Conservation (phyloP, 2,329 filamentous ascomycete species). For the Claviceps digitariae region DNA sequence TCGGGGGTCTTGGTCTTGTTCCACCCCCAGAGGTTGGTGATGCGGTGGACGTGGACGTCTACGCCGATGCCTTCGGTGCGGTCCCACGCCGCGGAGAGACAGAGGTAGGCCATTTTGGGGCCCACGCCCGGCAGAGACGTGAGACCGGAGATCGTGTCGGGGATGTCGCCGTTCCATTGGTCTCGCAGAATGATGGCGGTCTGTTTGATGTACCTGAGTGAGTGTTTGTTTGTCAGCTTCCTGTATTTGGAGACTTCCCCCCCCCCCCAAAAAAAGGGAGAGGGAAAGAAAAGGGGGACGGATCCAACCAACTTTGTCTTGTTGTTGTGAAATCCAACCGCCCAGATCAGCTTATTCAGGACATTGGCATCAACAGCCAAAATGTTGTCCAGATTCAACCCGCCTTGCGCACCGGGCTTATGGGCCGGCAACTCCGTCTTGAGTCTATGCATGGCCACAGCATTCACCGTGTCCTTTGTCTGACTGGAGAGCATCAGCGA, state of each 20-base stretch:
- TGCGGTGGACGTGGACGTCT: conserved; percentile 88
- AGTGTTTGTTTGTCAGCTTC: not conserved
- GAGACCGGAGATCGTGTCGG: conserved; percentile 61
- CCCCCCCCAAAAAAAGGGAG: too few species aligned
- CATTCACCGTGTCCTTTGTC: conserved; percentile 86
- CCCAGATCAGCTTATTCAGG: conserved; percentile 62
- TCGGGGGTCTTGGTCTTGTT: conserved; percentile 70
- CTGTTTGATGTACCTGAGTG: conserved; percentile 49
- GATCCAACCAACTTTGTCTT: conserved; percentile 59
- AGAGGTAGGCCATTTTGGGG: conserved; percentile 89
- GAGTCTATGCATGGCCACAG: conserved; percentile 65
- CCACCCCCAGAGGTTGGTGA: conserved; percentile 92
- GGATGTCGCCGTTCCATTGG: conserved; percentile 61
- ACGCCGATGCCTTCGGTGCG: conserved; percentile 69
- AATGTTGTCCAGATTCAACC: conserved; percentile 64
- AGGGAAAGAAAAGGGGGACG: too few species aligned
- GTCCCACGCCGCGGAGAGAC: conserved; percentile 58
- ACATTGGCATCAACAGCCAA: conserved; percentile 52
- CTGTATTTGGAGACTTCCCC: too few species aligned
- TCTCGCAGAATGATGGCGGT: conserved; percentile 61
- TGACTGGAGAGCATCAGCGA: conserved; percentile 85
- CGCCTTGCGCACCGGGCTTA: conserved; percentile 27
- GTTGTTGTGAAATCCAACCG: conserved; percentile 89
- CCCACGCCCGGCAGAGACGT: conserved; percentile 74
- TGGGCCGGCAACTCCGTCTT: conserved; percentile 56